Evolutionary conservation across 2,329 filamentous ascomycete species (phyloP).

Genomic region (Aureobasidium uvarum): DNA sequence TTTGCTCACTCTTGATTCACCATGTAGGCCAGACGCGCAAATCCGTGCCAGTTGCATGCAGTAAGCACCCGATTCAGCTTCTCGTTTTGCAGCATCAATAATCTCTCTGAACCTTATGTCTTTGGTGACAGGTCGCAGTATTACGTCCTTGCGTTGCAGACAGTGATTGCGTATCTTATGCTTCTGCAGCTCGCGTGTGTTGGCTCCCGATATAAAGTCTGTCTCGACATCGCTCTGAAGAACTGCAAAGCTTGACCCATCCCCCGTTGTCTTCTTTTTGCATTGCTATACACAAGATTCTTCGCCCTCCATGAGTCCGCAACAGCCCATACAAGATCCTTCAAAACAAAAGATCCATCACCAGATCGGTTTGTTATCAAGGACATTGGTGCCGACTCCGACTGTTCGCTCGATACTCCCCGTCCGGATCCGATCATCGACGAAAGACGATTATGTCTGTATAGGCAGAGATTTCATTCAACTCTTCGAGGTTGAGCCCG

Average conservation of each 20-base stretch:
- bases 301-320: not conserved
- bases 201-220: not conserved
- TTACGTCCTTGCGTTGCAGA: constrained; percentile 11
- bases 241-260: not conserved
- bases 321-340: not conserved
- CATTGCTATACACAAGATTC: not conserved
- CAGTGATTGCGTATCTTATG: not conserved
- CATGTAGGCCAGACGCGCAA: constrained; percentile 3
- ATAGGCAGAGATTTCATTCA: constrained; percentile 80
- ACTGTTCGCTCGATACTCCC: constrained; percentile 74
- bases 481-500: constrained; percentile 62
- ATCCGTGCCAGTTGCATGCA: constrained; percentile 9
- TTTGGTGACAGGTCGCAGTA: not conserved
- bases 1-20: constrained; percentile 14
- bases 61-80: constrained; percentile 2
- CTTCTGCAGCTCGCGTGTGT: not conserved
- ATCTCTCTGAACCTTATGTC: not conserved
- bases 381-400: constrained; percentile 74
- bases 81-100: constrained; percentile 6
- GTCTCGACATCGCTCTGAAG: not conserved
- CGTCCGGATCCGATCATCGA: constrained; percentile 67
- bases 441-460: constrained; percentile 79
- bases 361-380: constrained; percentile 67
- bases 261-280: not conserved
- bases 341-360: constrained; percentile 31